phyloP scores from a whole-genome alignment of 139 green algal species.

The Chlorella sp. region DNA sequence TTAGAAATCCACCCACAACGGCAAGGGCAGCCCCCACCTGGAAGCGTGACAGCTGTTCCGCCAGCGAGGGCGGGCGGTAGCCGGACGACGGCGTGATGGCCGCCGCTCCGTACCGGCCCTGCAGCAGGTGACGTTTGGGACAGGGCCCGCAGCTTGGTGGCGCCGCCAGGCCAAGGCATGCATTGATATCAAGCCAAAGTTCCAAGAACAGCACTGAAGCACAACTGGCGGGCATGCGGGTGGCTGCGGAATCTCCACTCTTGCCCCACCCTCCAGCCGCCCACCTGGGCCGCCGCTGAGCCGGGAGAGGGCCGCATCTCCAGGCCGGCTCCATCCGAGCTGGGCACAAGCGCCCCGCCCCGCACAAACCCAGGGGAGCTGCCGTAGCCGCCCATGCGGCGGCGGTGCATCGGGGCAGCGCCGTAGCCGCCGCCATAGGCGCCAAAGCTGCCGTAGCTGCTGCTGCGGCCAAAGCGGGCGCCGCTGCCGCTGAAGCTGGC shows the following conservation, averaged over 20 bases:
- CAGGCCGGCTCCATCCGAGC: background rate
- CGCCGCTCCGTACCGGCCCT: background rate
- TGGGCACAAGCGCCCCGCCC: constrained; percentile 16
- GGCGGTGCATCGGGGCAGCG: too few species aligned
- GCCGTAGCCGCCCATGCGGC: background rate
- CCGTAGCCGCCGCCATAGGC: background rate
- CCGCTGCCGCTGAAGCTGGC: background rate
- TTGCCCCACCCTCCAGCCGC: background rate
- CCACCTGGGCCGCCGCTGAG: constrained; percentile 3
- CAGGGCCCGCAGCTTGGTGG: too few species aligned
- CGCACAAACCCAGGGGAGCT: background rate
- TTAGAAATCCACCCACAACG: too few species aligned
- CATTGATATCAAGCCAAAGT: too few species aligned
- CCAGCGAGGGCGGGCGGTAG: constrained; percentile 10
- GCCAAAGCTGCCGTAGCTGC: background rate
- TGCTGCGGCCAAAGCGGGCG: background rate
- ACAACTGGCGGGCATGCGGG: too few species aligned
- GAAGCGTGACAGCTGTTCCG: constrained; percentile 7
- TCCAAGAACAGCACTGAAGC: too few species aligned
- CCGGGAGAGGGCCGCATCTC: constrained; percentile 14
- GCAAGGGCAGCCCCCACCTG: too few species aligned
- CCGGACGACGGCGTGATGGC: background rate
- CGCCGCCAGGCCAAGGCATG: too few species aligned
- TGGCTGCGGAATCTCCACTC: too few species aligned
- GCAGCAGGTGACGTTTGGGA: too few species aligned